Evolutionary conservation across 768 basidiomycete species (phyloP).

Genomic region (Lactarius hengduanensis): DNA sequence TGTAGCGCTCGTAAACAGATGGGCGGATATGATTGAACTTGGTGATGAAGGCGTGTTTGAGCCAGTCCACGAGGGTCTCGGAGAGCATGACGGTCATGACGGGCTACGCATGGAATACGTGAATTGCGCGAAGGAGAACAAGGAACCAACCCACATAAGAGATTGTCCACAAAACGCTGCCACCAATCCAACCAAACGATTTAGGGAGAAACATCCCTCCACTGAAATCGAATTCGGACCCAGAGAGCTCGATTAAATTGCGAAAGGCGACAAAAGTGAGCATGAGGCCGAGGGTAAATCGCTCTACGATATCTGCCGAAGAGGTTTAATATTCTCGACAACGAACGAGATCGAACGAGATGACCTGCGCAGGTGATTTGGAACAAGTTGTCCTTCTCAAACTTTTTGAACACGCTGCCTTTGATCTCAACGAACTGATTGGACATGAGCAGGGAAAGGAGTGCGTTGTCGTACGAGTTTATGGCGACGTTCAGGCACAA

Average conservation of each 20-base stretch:
- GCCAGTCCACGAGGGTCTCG: slow-evolving; percentile 96
- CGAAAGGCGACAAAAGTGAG: slow-evolving; percentile 87
- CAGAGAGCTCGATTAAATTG: slow-evolving; percentile 91
- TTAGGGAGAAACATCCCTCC: slow-evolving; percentile 73
- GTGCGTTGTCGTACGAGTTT: slow-evolving; percentile 95
- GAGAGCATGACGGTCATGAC: slow-evolving; percentile 87
- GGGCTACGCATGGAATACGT: slow-evolving; percentile 52
- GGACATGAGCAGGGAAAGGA: slow-evolving; percentile 89
- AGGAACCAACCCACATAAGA: slow-evolving; percentile 64
- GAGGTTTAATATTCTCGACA: slow-evolving; percentile 1
- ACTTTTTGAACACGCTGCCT: slow-evolving; percentile 98
- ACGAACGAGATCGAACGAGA: not conserved
- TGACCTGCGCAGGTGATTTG: slow-evolving; percentile 96
- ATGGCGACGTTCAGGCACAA: slow-evolving; percentile 95
- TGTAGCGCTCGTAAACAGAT: slow-evolving; percentile 91
- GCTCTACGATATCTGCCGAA: slow-evolving; percentile 87
- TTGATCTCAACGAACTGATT: slow-evolving; percentile 99
- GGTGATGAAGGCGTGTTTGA: slow-evolving; percentile 99
- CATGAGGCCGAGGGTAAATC: slow-evolving; percentile 92
- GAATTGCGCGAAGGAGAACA: slow-evolving; percentile 6
- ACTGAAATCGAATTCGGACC: slow-evolving; percentile 78
- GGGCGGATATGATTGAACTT: slow-evolving; percentile 99
- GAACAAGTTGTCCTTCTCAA: slow-evolving; percentile 98
- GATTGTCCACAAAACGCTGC: slow-evolving; percentile 81
- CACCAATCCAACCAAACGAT: slow-evolving; percentile 82